A percentile compares a stretch with the other conserved stretches of the same genome.
These are phyloP conservation scores for Fusarium fujikuroi DNA, from an alignment of 2,329 filamentous ascomycete genomes.

Conservation along the genomic window DNA sequence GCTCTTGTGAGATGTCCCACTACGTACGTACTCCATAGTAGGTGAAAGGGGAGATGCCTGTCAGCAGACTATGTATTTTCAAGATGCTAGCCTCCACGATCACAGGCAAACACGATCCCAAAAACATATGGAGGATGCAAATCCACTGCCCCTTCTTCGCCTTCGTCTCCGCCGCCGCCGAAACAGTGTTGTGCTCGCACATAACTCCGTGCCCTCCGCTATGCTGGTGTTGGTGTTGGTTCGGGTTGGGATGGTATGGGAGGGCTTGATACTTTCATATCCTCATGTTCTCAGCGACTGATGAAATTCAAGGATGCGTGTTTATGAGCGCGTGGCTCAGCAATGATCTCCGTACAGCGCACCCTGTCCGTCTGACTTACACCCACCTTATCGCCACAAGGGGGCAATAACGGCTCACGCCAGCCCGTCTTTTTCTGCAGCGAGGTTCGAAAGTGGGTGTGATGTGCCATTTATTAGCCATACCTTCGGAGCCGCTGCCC, in stretches of 20 bases:
- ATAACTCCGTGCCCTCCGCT: slow-evolving; percentile 5
- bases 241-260: not conserved
- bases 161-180: not conserved
- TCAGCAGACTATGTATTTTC: slow-evolving; percentile 18
- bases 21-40: not conserved
- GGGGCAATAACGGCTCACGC: slow-evolving; percentile 34
- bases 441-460: slow-evolving; percentile 36
- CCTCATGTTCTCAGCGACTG: slow-evolving; percentile 8
- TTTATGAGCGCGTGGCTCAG: slow-evolving; percentile 39
- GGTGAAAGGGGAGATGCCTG: slow-evolving; percentile 15
- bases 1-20: not conserved
- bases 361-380: slow-evolving; percentile 36
- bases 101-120: slow-evolving; percentile 2
- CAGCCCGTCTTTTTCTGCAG: slow-evolving; percentile 35
- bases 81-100: slow-evolving; percentile 22
- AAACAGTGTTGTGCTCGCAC: not conserved
- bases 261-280: slow-evolving; percentile 37
- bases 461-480: slow-evolving; percentile 21
- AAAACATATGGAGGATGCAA: not conserved
- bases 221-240: slow-evolving; percentile 22
- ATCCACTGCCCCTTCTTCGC: not conserved
- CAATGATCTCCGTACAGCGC: slow-evolving; percentile 30
- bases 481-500: slow-evolving; percentile 5
- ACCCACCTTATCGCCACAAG: slow-evolving; percentile 36
- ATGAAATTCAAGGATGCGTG: slow-evolving; percentile 19